Base-by-base conservation (phyloP, 192 early-diverging fungal genomes). In the Coemansia furcata region DNA sequence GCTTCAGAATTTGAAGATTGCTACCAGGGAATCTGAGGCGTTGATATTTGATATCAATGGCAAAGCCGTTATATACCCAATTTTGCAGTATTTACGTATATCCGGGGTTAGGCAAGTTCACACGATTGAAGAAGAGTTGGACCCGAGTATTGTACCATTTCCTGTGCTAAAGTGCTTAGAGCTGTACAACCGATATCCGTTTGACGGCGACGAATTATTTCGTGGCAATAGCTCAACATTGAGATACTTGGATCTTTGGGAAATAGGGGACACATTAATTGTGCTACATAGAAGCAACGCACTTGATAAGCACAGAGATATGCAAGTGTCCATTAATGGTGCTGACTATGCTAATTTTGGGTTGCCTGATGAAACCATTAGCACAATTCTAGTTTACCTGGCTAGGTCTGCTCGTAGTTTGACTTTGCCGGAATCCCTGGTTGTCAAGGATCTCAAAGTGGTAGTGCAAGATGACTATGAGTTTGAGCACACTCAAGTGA, bases 221-320 rank as follows among this genome's bases (percentile, higher is more conserved):
- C 36, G 65, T 0, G 65, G 65, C 3, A 66, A 66, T 50, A 57
- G 50, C 39, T 36, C 38, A 4, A 58, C 65, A 26, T 38, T 66
- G 36, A 54, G 58, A 6, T 10, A 42, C 44, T 23, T 66, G 19
- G 17, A 60, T 12, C 26, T 60, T 21, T 6, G 9, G 15, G 0
- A 7, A 11, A 15, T 39, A 5, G 4, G 0, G 7, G 10, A 60
- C 1, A 19, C 36, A 1, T 7, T 39, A n/a, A 19, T 10, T 23
- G 10, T 21, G 17, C 5, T 60, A 11, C 7, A 23, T 17, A 19
- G 9, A 14, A 21, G 36, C n/a, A 12, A 3, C 1, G 58, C 9
- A 7, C 21, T 38, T 11, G 11, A 12, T 2, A 23, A 23, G 17
- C 33, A 37, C 12, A 36, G 21, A 1, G 19, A 2, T 3, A 19